phyloP scores from a whole-genome alignment of 441 rosid species.

The Jatropha podagrica region DNA sequence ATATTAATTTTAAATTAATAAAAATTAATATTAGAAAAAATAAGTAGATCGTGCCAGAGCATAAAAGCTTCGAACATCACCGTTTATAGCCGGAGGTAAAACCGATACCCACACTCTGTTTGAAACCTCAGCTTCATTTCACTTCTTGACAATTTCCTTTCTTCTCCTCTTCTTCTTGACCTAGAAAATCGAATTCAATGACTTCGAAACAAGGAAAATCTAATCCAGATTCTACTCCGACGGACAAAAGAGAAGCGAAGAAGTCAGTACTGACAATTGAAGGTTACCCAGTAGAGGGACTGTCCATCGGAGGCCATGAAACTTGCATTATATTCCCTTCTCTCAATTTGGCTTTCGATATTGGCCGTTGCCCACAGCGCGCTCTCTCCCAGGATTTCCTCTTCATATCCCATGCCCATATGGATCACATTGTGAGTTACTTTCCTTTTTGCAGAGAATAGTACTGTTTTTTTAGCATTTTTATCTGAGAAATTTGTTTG shows the following conservation, averaged over 20 bases:
- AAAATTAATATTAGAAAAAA: no score
- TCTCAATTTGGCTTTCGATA: constrained; percentile 80
- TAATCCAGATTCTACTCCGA: background rate
- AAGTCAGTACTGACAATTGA: constrained; percentile 39
- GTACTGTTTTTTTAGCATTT: background rate
- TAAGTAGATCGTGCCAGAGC: no score
- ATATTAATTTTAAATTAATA: no score
- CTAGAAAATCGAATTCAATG: background rate
- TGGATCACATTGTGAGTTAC: constrained; percentile 85
- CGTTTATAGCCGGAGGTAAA: background rate
- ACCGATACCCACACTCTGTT: background rate
- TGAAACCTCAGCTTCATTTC: background rate
- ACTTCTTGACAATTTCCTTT: background rate
- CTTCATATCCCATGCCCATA: constrained; percentile 89
- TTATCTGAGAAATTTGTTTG: background rate
- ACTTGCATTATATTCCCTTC: constrained; percentile 89
- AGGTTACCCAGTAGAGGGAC: constrained; percentile 75
- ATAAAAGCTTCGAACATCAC: no score
- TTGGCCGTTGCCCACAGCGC: constrained; percentile 92
- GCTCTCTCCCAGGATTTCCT: constrained; percentile 86
- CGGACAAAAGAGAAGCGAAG: constrained; percentile 2
- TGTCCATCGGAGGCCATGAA: constrained; percentile 91
- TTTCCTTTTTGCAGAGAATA: background rate
- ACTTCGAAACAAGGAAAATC: constrained; percentile 9
- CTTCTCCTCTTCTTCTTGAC: background rate